These are phyloP conservation scores for Ziziphus jujuba DNA, from an alignment of 306 rosid species.

Conservation along the genomic window DNA sequence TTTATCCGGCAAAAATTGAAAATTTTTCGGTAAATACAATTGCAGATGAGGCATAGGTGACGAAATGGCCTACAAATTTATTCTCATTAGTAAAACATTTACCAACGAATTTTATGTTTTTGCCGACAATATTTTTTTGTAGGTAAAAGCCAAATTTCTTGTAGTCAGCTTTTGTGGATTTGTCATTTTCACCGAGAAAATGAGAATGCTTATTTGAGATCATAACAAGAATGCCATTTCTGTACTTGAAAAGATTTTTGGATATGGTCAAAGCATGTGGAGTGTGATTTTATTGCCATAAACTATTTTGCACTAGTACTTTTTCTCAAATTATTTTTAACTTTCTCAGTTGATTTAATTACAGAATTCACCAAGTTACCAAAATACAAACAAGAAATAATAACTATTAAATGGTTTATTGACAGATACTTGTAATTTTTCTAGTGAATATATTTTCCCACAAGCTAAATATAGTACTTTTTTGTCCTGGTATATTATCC, in stretches of 20 bases:
- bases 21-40: no score
- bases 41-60: no score
- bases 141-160: no score
- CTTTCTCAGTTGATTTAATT: neutral
- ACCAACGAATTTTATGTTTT: no score
- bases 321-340: neutral
- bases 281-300: slow-evolving; percentile 63
- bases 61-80: no score
- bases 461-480: no score
- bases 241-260: slow-evolving; percentile 59
- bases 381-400: neutral
- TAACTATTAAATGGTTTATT: neutral
- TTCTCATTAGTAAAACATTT: no score
- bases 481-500: no score
- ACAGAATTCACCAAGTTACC: neutral
- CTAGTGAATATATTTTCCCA: no score
- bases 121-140: no score
- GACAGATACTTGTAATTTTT: neutral
- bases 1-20: no score
- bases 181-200: slow-evolving; percentile 51
- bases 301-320: slow-evolving; percentile 84
- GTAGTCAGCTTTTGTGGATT: slow-evolving; percentile 45
- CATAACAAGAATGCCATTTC: slow-evolving; percentile 59
- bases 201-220: slow-evolving; percentile 40
- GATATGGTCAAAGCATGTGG: slow-evolving; percentile 56